A percentile compares a stretch with the other conserved stretches of the same genome.
Evolutionary conservation across 2,329 filamentous ascomycete genomes (phyloP).

Genomic region (Sporothrix mexicana): DNA sequence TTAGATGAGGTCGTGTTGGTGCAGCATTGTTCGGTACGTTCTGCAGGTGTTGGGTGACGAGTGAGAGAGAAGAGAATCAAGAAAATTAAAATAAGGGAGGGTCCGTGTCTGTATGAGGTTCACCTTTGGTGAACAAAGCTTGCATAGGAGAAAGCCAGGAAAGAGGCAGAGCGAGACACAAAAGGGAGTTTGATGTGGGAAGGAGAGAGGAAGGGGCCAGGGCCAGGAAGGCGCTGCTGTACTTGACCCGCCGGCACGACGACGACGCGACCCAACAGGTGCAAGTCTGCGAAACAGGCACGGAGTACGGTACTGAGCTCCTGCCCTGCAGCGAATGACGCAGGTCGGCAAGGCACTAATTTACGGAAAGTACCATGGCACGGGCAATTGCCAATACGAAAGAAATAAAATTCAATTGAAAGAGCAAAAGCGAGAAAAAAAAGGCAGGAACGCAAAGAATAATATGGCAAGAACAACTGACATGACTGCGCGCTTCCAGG

Average conservation of each 20-base stretch:
- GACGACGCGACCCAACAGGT: conserved; percentile 29
- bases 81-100: conserved; percentile 22
- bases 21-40: conserved; percentile 2
- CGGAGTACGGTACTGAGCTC: neutral
- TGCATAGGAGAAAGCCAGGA: neutral
- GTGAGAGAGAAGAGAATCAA: neutral
- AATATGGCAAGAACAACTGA: neutral
- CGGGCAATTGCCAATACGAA: neutral
- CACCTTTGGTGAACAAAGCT: conserved; percentile 7
- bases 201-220: neutral
- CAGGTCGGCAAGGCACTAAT: conserved; percentile 4
- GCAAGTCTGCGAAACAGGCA: neutral
- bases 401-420: neutral
- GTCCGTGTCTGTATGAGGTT: conserved; percentile 32
- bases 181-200: neutral
- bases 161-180: conserved; percentile 9
- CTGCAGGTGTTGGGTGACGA: neutral
- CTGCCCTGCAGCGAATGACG: conserved; percentile 18
- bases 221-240: conserved; percentile 25
- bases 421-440: neutral
- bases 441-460: neutral
- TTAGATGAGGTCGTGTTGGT: neutral
- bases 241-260: conserved; percentile 32
- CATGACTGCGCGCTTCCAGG: conserved; percentile 23
- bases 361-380: conserved; percentile 20